phyloP scores from a whole-genome alignment of 2,329 filamentous ascomycete species.

The Sclerotinia sclerotiorum region DNA sequence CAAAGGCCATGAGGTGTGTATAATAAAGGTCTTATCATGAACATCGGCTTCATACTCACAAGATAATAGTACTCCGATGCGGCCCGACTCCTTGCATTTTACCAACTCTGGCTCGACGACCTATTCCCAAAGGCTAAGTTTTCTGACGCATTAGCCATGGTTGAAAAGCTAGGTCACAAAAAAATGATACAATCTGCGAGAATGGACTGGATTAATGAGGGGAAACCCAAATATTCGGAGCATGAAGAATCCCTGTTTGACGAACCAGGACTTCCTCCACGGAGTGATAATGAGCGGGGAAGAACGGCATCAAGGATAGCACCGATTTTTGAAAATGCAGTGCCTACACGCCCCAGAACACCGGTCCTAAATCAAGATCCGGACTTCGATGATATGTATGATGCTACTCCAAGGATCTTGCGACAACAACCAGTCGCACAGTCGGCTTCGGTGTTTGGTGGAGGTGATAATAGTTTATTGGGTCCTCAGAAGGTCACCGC shows the following conservation, averaged over 20 bases:
- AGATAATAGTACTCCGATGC: conserved; percentile 74
- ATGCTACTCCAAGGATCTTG: conserved; percentile 48
- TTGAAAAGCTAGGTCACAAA: conserved; percentile 90
- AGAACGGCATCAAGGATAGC: conserved; percentile 41
- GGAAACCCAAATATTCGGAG: conserved; percentile 51
- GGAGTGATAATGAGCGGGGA: conserved; percentile 37
- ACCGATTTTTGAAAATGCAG: conserved; percentile 42
- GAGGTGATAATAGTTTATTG: conserved; percentile 33
- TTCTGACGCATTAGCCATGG: conserved; percentile 81
- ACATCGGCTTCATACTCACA: conserved; percentile 24
- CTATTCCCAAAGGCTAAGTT: conserved; percentile 95
- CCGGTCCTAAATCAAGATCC: conserved; percentile 46
- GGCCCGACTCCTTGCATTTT: conserved; percentile 78
- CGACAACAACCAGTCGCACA: conserved; percentile 30
- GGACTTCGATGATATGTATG: conserved; percentile 48
- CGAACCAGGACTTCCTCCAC: conserved; percentile 33
- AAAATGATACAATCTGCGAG: conserved; percentile 73
- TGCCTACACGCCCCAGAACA: conserved; percentile 38
- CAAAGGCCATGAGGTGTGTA: conserved; percentile 81
- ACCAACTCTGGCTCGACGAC: conserved; percentile 96
- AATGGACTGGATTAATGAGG: conserved; percentile 80
- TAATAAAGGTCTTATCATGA: background rate
- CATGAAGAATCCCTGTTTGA: conserved; percentile 38
- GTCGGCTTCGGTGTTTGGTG: conserved; percentile 32
- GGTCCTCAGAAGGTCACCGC: conserved; percentile 28